Base-by-base conservation (phyloP, 1,284 basidiomycete genomes). In the Rhodotorula sp. region DNA sequence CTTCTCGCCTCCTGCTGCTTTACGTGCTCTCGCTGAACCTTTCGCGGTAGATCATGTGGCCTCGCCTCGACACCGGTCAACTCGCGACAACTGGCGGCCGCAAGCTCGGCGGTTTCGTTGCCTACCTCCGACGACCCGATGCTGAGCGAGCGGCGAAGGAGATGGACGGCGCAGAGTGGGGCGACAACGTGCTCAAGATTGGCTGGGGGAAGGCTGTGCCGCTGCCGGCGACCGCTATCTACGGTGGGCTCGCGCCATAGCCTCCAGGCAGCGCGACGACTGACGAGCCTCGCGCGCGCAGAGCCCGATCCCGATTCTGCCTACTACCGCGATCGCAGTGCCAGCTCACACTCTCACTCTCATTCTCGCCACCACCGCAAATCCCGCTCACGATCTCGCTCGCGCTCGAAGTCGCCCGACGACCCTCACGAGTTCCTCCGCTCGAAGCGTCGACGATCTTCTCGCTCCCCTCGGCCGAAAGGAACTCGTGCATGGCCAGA, bases 141-240 rank as follows among this genome's bases (percentile, higher is more conserved):
- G 95, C 96, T 4, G 94, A 98, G 78, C 82, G 81, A 48, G 94
- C 94, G 3, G 83, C 95, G 27, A 87, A 88, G 30, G 89, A 94
- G 77, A 86, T 91, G 60, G 94, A 98, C 76, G 94, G 94, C 0
- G 88, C 88, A 68, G 90, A 93, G 59, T 98, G 94, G 94, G 90
- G 90, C 67, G 94, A 92, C 0, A 89, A 85, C 49, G 80, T 90
- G 32, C 81, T 99, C 27, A 85, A 90, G 34, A 89, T 94, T 22
- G 91, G 92, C 27, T 99, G 95, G 94, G 94, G 94, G 76, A 98
- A 97, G 80, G 89, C 92, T 3, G 91, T 98, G 24, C 89, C 92
- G 11, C 83, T 95, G 62, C 92, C 90, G 22, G 81, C 84, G 0
- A 88, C 88, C 77, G 85, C 94, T 2, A 82, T 90, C 74, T 96